Evolutionary conservation across 2,329 filamentous ascomycete species (phyloP).

Genomic region (Pseudopithomyces maydicus): DNA sequence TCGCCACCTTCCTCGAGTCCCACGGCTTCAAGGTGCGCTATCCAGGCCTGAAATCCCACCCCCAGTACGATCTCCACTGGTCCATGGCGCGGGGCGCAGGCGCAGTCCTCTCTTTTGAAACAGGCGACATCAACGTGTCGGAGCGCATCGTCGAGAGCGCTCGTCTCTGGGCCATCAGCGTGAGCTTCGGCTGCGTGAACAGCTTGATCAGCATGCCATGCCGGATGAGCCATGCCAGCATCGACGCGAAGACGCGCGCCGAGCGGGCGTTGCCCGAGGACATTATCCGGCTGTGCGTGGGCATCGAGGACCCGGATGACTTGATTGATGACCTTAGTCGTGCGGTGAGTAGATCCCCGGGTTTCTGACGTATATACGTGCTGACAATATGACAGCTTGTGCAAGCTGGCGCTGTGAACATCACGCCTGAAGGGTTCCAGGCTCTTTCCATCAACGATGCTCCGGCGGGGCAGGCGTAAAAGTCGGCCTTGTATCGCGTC

Average conservation of each 20-base stretch:
- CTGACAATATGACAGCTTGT: constrained; percentile 63
- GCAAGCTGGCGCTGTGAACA: constrained; percentile 88
- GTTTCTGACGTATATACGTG: background rate
- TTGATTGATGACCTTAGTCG: constrained; percentile 89
- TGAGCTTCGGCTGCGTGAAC: constrained; percentile 98
- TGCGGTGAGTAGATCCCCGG: constrained; percentile 68
- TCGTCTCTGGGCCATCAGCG: constrained; percentile 90
- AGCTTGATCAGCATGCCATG: constrained; percentile 99
- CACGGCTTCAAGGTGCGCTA: constrained; percentile 95
- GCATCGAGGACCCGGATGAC: constrained; percentile 92
- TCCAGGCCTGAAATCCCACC: constrained; percentile 90
- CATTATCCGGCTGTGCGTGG: constrained; percentile 92
- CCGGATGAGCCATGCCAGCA: constrained; percentile 98
- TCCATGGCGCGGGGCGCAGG: constrained; percentile 93
- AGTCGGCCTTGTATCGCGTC: background rate
- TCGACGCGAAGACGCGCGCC: constrained; percentile 87
- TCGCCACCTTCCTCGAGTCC: constrained; percentile 88
- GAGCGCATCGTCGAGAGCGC: constrained; percentile 95
- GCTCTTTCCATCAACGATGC: constrained; percentile 50
- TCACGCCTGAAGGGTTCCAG: constrained; percentile 81
- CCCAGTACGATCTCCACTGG: constrained; percentile 95
- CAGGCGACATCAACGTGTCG: constrained; percentile 79
- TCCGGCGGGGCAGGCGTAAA: constrained; percentile 8
- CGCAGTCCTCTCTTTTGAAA: constrained; percentile 95
- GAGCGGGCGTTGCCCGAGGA: constrained; percentile 85